A percentile compares a stretch with the other conserved stretches of the same genome.
Conservation (phyloP, 768 basidiomycete species). For the Agrocybe pediades region DNA sequence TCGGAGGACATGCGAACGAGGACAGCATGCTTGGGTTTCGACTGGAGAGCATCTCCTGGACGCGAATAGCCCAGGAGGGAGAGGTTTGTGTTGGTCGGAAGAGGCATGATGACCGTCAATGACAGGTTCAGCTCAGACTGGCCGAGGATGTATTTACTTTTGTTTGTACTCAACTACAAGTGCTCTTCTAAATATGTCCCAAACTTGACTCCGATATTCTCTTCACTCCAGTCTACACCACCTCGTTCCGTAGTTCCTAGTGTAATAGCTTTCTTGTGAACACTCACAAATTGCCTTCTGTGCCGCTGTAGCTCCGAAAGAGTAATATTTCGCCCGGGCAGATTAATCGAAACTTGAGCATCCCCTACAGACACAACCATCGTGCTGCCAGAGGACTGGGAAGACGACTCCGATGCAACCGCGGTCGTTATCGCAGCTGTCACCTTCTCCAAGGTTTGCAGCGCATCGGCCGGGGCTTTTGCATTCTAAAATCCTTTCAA, state of each 20-base stretch:
- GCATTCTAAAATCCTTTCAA: conserved; percentile 52
- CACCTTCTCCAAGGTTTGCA: conserved; percentile 83
- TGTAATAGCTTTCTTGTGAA: conserved; percentile 89
- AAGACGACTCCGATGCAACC: conserved; percentile 53
- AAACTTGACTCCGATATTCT: conserved; percentile 71
- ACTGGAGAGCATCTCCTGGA: conserved; percentile 55
- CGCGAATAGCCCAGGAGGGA: conserved; percentile 59
- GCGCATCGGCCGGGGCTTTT: conserved; percentile 86
- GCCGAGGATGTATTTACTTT: neutral
- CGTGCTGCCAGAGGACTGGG: conserved; percentile 53
- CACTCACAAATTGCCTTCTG: conserved; percentile 88
- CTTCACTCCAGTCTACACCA: conserved; percentile 74
- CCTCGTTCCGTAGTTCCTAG: conserved; percentile 81
- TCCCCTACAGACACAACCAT: conserved; percentile 47
- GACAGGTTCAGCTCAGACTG: neutral
- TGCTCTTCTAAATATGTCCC: conserved; percentile 72
- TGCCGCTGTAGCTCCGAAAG: conserved; percentile 86
- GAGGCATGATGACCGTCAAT: conserved; percentile 53
- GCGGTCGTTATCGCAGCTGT: conserved; percentile 69
- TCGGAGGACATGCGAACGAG: conserved; percentile 75
- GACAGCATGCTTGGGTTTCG: conserved; percentile 73
- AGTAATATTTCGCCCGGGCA: conserved; percentile 75
- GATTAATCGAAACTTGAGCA: conserved; percentile 48
- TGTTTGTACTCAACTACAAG: conserved; percentile 34
- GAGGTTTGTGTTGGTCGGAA: conserved; percentile 55